Evolutionary conservation across 2,329 filamentous ascomycete species (phyloP), one percentile per base, ranked within the genome.

Genomic region (Akanthomyces lecanii): DNA sequence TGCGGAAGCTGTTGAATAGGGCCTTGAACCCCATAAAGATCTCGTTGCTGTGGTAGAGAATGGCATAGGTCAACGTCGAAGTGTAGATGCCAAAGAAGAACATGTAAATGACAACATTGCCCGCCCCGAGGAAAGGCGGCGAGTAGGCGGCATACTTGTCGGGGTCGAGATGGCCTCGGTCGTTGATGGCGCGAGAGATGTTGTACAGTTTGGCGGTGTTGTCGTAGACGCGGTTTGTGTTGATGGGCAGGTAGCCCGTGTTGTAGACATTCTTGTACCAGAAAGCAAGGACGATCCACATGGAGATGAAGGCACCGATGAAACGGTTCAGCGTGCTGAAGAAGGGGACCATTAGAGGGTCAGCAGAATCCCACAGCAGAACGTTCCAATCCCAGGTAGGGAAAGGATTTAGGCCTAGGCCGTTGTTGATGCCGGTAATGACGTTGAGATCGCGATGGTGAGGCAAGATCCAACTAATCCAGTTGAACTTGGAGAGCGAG

Each of bases 251-350:
- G 66, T 84, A 87, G 58, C 80, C 77, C 12, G 80, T 82, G 71
- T 84, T 82, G 75, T 82, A 88, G 1, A 82, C 73, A 61, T 85
- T 85, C 51, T 76, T 80, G 71, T 83, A 89, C 75, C 85, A 87
- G 10, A 89, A 69, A 30, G 75, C 82, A 2, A 83, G 71, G 16
- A 85, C 76, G 16, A 88, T 75, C 74, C 83, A 81, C 67, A 81
- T 80, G 50, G 80, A 82, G 40, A 83, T 66, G 14, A 86, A 77
- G 56, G 83, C 79, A 36, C 86, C 86, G 51, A 86, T 73, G 65
- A 87, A 77, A 25, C 82, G 84, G 71, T 89, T 89, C 61, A 85
- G 77, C 50, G 86, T 87, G 33, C 82, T 83, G 73, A 85, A 82
- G 69, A 81, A 82, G 4, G 82, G 81, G 8, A 80, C 75, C 76